These are phyloP conservation scores for Lactarius indigo DNA, from an alignment of 768 basidiomycete genomes.

Conservation along the genomic window DNA sequence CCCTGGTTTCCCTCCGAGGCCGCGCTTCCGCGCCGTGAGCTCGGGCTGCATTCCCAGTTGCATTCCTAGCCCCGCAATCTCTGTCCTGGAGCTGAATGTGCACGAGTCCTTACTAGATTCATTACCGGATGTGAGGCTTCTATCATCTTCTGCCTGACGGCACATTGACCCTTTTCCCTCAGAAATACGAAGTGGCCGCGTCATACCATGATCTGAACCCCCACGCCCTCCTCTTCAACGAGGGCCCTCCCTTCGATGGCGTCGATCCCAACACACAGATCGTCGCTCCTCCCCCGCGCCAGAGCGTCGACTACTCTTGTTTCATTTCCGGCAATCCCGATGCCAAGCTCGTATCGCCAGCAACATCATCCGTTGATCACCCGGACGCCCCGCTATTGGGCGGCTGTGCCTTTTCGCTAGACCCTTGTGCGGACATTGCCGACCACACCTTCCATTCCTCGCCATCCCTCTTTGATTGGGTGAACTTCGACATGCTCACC, in stretches of 20 bases:
- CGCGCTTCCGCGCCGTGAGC: conserved; percentile 4
- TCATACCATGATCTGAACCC: conserved; percentile 8
- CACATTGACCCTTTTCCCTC: background rate
- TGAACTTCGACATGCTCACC: conserved; percentile 8
- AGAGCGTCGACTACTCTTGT: conserved; percentile 11
- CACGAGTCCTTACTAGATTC: background rate
- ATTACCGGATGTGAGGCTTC: conserved; percentile 5
- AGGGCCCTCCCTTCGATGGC: background rate
- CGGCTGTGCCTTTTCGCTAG: background rate
- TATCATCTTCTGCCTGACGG: background rate
- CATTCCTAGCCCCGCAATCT: conserved; percentile 16
- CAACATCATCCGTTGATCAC: background rate
- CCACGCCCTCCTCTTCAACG: background rate
- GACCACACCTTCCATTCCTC: background rate
- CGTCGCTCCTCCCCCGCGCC: background rate
- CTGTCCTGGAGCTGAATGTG: conserved; percentile 5
- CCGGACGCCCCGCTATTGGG: background rate
- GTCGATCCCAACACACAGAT: conserved; percentile 4
- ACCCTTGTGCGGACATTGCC: background rate
- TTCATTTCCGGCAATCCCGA: conserved; percentile 17
- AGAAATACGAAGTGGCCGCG: conserved; percentile 18
- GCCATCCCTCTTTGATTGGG: background rate
- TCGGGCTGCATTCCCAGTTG: background rate
- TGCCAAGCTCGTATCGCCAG: conserved; percentile 11
- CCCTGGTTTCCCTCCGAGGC: conserved; percentile 4